Evolutionary conservation across 1,284 basidiomycete species (phyloP).

Genomic region (Gomphus bonarii): DNA sequence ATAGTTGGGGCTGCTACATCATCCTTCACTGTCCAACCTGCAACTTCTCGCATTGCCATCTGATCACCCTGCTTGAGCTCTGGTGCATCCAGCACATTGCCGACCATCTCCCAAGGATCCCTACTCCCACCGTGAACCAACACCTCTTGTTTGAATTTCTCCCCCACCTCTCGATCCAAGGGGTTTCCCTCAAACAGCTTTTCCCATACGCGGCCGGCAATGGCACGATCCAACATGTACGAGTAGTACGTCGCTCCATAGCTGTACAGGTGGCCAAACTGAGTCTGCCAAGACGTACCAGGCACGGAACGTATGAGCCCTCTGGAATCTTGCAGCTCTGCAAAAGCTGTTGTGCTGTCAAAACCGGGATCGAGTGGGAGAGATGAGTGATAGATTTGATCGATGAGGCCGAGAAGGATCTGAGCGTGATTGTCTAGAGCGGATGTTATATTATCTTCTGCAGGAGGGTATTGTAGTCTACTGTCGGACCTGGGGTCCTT

Average conservation of each 20-base stretch:
- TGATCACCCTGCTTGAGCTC: slow-evolving; percentile 60
- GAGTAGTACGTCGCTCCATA: slow-evolving; percentile 98
- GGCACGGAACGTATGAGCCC: slow-evolving; percentile 75
- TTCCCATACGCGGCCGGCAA: slow-evolving; percentile 84
- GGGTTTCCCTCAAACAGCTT: slow-evolving; percentile 64
- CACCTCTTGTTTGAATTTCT: slow-evolving; percentile 71
- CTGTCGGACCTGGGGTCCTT: slow-evolving; percentile 36
- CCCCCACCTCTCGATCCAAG: slow-evolving; percentile 55
- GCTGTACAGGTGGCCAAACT: slow-evolving; percentile 92
- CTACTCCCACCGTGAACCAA: slow-evolving; percentile 80
- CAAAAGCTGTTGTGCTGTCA: slow-evolving; percentile 61
- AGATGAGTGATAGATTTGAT: slow-evolving; percentile 85
- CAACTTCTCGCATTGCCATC: slow-evolving; percentile 82
- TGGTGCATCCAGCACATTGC: slow-evolving; percentile 57
- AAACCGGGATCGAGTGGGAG: slow-evolving; percentile 45
- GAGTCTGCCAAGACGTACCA: slow-evolving; percentile 87
- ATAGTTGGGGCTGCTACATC: slow-evolving; percentile 35
- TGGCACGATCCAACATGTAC: slow-evolving; percentile 92
- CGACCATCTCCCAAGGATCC: slow-evolving; percentile 92
- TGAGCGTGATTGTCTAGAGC: slow-evolving; percentile 80
- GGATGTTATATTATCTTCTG: not conserved
- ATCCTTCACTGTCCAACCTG: slow-evolving; percentile 75
- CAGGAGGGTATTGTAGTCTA: slow-evolving; percentile 21
- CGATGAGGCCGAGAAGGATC: slow-evolving; percentile 82
- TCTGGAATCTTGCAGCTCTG: slow-evolving; percentile 52